These are phyloP conservation scores for Anastatica hierochuntica DNA, from an alignment of 345 rosid genomes.

Conservation along the genomic window DNA sequence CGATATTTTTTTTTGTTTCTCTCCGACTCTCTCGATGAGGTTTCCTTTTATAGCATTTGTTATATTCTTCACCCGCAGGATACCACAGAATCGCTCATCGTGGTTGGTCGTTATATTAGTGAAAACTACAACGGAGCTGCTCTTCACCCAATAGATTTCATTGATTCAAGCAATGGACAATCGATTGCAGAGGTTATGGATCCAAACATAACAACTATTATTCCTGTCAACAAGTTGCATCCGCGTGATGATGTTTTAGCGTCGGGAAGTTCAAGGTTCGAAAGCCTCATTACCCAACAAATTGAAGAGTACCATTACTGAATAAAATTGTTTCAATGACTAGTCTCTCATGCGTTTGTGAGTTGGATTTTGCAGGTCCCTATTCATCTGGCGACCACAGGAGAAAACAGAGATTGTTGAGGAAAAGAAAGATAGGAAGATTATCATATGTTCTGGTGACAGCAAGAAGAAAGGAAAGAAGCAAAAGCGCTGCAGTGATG, in stretches of 20 bases:
- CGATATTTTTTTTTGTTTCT: not conserved
- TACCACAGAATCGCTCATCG: conserved; percentile 78
- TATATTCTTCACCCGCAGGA: conserved; percentile 42
- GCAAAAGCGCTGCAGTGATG: conserved; percentile 35
- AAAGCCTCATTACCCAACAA: not conserved
- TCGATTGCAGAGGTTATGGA: conserved; percentile 92
- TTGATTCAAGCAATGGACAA: conserved; percentile 73
- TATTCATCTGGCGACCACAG: conserved; percentile 86
- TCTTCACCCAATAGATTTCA: conserved; percentile 90
- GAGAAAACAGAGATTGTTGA: conserved; percentile 40
- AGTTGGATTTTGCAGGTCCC: conserved; percentile 42
- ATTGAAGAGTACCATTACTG: not conserved
- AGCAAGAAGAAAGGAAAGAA: conserved; percentile 47
- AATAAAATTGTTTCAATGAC: not conserved
- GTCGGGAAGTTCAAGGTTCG: conserved; percentile 87
- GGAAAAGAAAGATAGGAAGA: conserved; percentile 44
- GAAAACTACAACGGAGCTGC: conserved; percentile 87
- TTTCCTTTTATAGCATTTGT: not conserved
- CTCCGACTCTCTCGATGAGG: not conserved
- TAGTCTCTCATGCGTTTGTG: not conserved
- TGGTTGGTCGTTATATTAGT: conserved; percentile 83
- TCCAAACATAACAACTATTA: conserved; percentile 86
- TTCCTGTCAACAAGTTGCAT: conserved; percentile 89
- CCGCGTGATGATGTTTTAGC: conserved; percentile 93
- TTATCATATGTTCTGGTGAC: conserved; percentile 39